These are phyloP conservation scores for Starmerella sirachaensis DNA, from an alignment of 805 yeast genomes.

Conservation along the genomic window DNA sequence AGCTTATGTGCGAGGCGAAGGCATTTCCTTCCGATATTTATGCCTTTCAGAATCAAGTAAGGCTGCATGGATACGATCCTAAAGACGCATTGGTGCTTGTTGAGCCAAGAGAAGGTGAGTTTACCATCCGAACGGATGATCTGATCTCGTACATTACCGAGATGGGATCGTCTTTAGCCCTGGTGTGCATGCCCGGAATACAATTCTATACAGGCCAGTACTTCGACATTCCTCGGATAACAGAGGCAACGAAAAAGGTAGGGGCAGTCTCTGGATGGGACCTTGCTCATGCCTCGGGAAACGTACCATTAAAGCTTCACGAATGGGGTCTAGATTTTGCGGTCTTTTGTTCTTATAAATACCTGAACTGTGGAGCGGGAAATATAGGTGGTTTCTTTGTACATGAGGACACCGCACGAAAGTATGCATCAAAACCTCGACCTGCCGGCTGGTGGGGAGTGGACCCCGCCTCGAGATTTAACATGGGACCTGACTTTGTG, in stretches of 20 bases:
- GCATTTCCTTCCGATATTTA: constrained; percentile 91
- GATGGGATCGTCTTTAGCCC: constrained; percentile 49
- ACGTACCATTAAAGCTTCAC: constrained; percentile 63
- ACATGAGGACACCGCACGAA: constrained; percentile 34
- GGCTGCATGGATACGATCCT: constrained; percentile 43
- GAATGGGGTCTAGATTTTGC: constrained; percentile 92
- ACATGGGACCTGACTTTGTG: constrained; percentile 65
- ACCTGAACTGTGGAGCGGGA: constrained; percentile 88
- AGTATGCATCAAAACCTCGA: constrained; percentile 38
- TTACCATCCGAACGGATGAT: constrained; percentile 48
- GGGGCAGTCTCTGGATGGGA: constrained; percentile 71
- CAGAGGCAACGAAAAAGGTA: constrained; percentile 45
- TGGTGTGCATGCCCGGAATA: constrained; percentile 74
- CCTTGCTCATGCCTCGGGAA: constrained; percentile 88
- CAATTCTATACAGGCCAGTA: constrained; percentile 88
- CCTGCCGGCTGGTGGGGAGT: constrained; percentile 99
- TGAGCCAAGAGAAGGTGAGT: constrained; percentile 47
- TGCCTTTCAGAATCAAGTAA: constrained; percentile 64
- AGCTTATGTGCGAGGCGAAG: constrained; percentile 70
- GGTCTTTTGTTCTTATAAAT: constrained; percentile 87
- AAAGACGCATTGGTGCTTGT: constrained; percentile 52
- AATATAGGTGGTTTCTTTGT: constrained; percentile 79
- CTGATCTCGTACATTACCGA: constrained; percentile 46
- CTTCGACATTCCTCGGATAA: constrained; percentile 64
- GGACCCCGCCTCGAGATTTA: constrained; percentile 52